These are phyloP conservation scores for Chlamydomonas sphaeroides DNA, from an alignment of 139 green algal species.

Conservation along the genomic window DNA sequence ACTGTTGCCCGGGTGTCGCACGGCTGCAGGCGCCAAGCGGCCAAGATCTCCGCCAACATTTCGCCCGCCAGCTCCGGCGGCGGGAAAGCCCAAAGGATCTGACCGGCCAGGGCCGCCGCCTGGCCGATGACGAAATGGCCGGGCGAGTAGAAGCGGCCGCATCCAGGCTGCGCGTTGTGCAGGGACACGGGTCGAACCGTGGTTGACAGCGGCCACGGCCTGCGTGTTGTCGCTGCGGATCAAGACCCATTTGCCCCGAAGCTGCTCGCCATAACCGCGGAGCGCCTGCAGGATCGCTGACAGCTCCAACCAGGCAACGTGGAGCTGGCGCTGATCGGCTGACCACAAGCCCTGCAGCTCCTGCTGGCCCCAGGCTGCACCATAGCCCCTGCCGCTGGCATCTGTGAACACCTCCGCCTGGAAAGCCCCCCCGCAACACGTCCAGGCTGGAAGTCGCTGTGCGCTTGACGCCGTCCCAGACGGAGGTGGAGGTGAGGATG, in stretches of 20 bases:
- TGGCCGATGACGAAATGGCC: background rate
- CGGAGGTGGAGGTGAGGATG: background rate
- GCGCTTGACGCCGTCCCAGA: background rate
- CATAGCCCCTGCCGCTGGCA: conserved; percentile 4
- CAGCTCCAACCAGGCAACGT: background rate
- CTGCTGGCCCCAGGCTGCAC: background rate
- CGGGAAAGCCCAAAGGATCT: conserved; percentile 34
- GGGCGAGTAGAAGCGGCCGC: background rate
- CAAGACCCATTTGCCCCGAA: background rate
- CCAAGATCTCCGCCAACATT: background rate
- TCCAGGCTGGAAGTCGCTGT: background rate
- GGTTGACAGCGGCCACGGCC: background rate
- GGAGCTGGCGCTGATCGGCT: background rate
- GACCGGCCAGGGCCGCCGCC: background rate
- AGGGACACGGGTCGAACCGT: background rate
- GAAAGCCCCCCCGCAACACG: conserved; percentile 16
- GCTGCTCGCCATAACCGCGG: too few relatives aligned
- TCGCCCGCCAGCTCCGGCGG: background rate
- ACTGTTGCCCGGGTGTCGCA: background rate
- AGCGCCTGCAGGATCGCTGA: background rate
- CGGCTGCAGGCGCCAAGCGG: background rate
- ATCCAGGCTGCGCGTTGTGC: conserved; percentile 3
- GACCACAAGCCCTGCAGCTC: background rate
- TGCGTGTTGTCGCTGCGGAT: background rate
- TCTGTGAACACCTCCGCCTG: conserved; percentile 18